These are phyloP conservation scores for Cenchrus americanus DNA, from an alignment of 176 grass and related monocot species.

Conservation along the genomic window DNA sequence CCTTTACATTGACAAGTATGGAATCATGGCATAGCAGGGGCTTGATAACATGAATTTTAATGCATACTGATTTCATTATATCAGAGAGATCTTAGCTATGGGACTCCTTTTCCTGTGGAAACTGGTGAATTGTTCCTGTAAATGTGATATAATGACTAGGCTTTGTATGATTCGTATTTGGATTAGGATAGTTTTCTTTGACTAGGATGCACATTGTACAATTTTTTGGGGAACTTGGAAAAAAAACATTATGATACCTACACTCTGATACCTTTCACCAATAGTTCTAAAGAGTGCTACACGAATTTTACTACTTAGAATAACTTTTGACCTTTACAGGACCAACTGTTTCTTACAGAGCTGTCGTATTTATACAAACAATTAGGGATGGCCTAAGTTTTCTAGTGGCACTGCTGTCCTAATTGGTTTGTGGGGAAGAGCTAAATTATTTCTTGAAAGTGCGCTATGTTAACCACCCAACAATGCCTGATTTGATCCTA, in stretches of 20 bases:
- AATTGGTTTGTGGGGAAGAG: not conserved
- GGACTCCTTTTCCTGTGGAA: not conserved
- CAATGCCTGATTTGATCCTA: not conserved
- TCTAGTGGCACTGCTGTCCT: not conserved
- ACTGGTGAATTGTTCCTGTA: not conserved
- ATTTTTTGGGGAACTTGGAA: conserved; percentile 12
- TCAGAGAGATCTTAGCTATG: not conserved
- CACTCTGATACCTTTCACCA: not conserved
- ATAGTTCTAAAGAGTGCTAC: not conserved
- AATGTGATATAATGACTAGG: not conserved
- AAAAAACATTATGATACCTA: not conserved
- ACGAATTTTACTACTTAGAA: not conserved
- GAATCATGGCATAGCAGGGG: not conserved
- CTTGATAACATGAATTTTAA: not conserved
- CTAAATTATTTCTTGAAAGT: conserved; percentile 17
- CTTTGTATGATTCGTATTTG: not conserved
- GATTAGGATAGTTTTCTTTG: not conserved
- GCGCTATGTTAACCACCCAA: not conserved
- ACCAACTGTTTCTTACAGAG: not conserved
- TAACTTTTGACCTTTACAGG: conserved; percentile 1
- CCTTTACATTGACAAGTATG: not conserved
- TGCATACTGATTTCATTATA: not conserved
- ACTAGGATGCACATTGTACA: not conserved
- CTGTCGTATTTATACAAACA: not conserved
- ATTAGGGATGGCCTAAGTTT: not conserved